phyloP scores from a whole-genome alignment of 2,329 filamentous ascomycete species.

The Verticillium alfalfae region DNA sequence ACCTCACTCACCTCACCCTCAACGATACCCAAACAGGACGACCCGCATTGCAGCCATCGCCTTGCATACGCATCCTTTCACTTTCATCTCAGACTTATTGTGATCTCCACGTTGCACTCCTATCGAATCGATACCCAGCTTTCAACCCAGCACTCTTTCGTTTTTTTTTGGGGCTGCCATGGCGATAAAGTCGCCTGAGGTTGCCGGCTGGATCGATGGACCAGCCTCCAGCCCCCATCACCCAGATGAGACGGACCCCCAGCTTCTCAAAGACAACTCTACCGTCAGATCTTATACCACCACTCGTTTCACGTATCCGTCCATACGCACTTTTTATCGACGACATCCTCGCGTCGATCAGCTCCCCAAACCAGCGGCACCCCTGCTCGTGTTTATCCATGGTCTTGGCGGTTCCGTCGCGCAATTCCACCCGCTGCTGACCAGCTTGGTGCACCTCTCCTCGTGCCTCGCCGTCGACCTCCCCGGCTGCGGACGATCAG shows the following conservation, averaged over 20 bases:
- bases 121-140: neutral
- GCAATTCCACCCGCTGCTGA: slow-evolving; percentile 78
- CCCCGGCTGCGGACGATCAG: slow-evolving; percentile 81
- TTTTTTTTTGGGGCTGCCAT: neutral
- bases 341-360: slow-evolving; percentile 78
- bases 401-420: slow-evolving; percentile 88
- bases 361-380: slow-evolving; percentile 67
- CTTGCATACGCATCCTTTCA: neutral
- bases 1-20: neutral
- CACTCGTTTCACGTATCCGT: slow-evolving; percentile 62
- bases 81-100: neutral
- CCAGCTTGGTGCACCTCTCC: slow-evolving; percentile 74
- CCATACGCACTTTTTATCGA: slow-evolving; percentile 77
- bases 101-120: neutral
- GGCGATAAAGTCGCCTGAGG: slow-evolving; percentile 5
- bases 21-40: neutral
- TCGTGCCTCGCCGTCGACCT: slow-evolving; percentile 85
- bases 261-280: slow-evolving; percentile 74
- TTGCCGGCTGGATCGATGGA: slow-evolving; percentile 4
- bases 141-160: neutral
- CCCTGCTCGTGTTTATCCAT: slow-evolving; percentile 85
- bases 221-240: slow-evolving; percentile 15
- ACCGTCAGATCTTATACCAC: slow-evolving; percentile 69
- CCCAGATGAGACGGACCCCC: slow-evolving; percentile 61
- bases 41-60: neutral